phyloP scores from a whole-genome alignment of 2,329 filamentous ascomycete species.

The Monosporascus sp. region DNA sequence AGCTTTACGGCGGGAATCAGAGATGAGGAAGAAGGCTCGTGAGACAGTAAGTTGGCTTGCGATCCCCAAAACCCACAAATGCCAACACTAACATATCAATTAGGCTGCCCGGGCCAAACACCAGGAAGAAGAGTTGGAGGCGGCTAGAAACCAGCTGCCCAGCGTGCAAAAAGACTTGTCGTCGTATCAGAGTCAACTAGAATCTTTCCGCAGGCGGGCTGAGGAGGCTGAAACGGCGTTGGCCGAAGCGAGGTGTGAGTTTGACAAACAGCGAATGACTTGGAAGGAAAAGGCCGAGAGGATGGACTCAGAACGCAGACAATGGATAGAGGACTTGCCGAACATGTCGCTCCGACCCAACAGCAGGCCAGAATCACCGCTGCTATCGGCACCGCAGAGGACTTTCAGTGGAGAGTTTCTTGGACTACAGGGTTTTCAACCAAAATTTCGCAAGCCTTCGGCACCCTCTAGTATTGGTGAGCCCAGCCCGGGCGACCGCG shows the following conservation, averaged over 20 bases:
- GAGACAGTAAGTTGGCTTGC: conserved; percentile 61
- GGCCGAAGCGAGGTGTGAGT: conserved; percentile 45
- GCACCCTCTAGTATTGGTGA: conserved; percentile 47
- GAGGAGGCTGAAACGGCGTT: conserved; percentile 63
- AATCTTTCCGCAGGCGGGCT: conserved; percentile 58
- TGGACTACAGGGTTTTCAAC: conserved; percentile 37
- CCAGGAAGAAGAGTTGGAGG: conserved; percentile 79
- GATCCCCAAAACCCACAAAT: not conserved
- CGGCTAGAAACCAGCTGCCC: conserved; percentile 58
- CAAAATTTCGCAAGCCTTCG: conserved; percentile 40
- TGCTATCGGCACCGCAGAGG: conserved; percentile 42
- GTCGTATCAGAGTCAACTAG: conserved; percentile 53
- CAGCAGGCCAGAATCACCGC: conserved; percentile 50
- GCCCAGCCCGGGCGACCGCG: conserved; percentile 33
- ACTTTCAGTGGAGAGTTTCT: conserved; percentile 52
- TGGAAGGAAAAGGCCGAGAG: conserved; percentile 37
- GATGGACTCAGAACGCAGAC: conserved; percentile 35
- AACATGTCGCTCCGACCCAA: conserved; percentile 37
- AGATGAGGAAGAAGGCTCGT: conserved; percentile 82
- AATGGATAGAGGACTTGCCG: conserved; percentile 49
- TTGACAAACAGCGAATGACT: conserved; percentile 42
- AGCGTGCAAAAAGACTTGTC: conserved; percentile 59
- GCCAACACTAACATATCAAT: conserved; percentile 19
- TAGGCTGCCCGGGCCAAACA: conserved; percentile 61
- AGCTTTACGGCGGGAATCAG: conserved; percentile 72